Base-by-base conservation (phyloP, 148 eudicot genomes). In the Chenopodium album region DNA sequence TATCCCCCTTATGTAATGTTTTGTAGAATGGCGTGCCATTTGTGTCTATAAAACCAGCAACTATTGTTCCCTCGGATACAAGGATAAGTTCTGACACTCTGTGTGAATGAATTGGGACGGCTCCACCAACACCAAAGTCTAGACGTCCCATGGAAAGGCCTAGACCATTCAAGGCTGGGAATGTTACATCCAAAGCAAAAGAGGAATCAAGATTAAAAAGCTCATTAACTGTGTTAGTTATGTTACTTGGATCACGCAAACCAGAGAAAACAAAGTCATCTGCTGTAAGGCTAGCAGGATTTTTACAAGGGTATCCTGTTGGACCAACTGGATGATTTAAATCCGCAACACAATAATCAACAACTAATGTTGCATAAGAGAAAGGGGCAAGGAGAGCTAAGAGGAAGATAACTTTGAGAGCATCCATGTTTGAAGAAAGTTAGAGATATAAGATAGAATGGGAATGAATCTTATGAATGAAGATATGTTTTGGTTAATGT, bases 291-390 rank as follows among this genome's bases (percentile, higher is more conserved):
- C 56, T 64, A 22, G 72, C 64, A 7, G 81, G 78, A 41, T 82
- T 67, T 16, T 78, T 82, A 23, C 85, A 82, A 7, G 85, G 76
- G 73, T 71, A 82, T 28, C 85, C 85, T 7, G 73, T n/a, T 71
- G 85, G 85, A 14, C 66, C 66, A 0, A 23, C 23, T 1, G 85
- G 85, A 7, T 9, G 22, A 14, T 37, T 78, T 8, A 78, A 72
- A 71, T 82, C 85, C 14, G 81, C 85, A 0, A 82, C 85, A 32
- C 85, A 82, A 22, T 70, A 80, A 67, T 80, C 82, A 47, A 44
- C 76, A 3, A 72, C 67, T 9, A 16, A 1, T 9, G 46, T 28
- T 7, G 67, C 78, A 5, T 4, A 19, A 59, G 78, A 56, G 3
- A 32, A 4, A 56, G 22, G 47, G 23, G 32, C 26, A 4, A 76